Evolutionary conservation across 2,329 filamentous ascomycete species (phyloP), one percentile per base, ranked within the genome.

Genomic region (Orbilia brochopaga): DNA sequence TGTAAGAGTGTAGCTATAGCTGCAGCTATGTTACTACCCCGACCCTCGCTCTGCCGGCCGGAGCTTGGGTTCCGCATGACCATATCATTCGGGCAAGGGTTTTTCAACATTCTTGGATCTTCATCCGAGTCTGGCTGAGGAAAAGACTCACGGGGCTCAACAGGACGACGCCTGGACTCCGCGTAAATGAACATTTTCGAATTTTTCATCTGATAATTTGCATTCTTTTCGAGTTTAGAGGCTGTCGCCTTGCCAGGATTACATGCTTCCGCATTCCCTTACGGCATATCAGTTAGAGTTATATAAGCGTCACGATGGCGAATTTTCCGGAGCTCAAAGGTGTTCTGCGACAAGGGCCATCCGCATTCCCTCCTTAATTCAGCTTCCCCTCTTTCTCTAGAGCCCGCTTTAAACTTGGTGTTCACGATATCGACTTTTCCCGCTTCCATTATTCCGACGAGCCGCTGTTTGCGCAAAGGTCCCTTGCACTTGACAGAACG

Each of bases 51-150:
- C 51, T 23, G n/a, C 44, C n/a, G 44, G 51, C 60, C 27, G 53
- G 44, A 61, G 67, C 67, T 65, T 52, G 60, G 64, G 58, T 42
- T 65, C 67, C 67, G 67, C 67, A 72, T 72, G 67, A 72, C 67
- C 67, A 72, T 65, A 72, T 72, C 67, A 72, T 65, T 72, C 55
- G 67, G 55, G 50, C 55, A 51, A 59, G 55, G 44, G 44, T 48
- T 40, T 56, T 35, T 64, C 51, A 48, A 50, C 67, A 56, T 65
- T 72, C 50, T 60, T 61, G 46, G 7, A 54, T 27, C 65, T 62
- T 27, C 23, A 46, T 19, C 52, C n/a, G 44, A 58, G 32, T 62
- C 11, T 19, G 50, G 40, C 44, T 52, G 61, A 51, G 23, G 55
- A 30, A 60, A 61, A 60, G 60, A 46, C 67, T 72, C 67, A 72